Conservation (phyloP, 805 yeast species). For the Kurtzmaniella fragi region DNA sequence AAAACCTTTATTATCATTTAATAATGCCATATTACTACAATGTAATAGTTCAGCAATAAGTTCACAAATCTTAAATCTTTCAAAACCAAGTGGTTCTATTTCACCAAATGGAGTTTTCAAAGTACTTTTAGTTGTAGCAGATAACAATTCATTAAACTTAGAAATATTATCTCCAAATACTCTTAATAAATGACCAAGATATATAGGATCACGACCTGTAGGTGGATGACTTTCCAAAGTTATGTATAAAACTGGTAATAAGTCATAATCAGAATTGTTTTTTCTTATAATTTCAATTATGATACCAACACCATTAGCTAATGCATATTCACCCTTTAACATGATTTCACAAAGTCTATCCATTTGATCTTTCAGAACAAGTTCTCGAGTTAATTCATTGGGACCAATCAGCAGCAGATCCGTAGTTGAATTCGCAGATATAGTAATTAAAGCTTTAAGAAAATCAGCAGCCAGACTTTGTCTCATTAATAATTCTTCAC, state of each 20-base stretch:
- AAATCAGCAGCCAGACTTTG: slow-evolving; percentile 43
- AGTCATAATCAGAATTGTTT: slow-evolving; percentile 43
- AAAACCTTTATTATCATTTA: slow-evolving; percentile 40
- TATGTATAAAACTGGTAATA: slow-evolving; percentile 40
- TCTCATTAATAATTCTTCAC: slow-evolving; percentile 17
- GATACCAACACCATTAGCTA: slow-evolving; percentile 46
- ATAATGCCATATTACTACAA: slow-evolving; percentile 43
- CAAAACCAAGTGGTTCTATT: slow-evolving; percentile 42
- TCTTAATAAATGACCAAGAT: slow-evolving; percentile 37
- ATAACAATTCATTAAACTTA: slow-evolving; percentile 32
- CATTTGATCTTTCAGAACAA: slow-evolving; percentile 36
- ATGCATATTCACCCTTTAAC: slow-evolving; percentile 43
- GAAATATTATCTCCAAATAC: slow-evolving; percentile 36
- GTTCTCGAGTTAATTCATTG: slow-evolving; percentile 40
- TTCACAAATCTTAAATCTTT: slow-evolving; percentile 42
- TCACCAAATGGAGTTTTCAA: slow-evolving; percentile 30
- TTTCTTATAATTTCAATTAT: slow-evolving; percentile 42
- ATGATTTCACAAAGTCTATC: slow-evolving; percentile 29
- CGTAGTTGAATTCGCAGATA: slow-evolving; percentile 42
- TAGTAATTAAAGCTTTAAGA: slow-evolving; percentile 41
- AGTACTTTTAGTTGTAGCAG: slow-evolving; percentile 12
- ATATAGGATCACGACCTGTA: slow-evolving; percentile 43
- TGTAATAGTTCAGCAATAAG: slow-evolving; percentile 42
- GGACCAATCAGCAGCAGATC: slow-evolving; percentile 45
- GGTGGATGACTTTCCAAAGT: slow-evolving; percentile 44